phyloP scores from a whole-genome alignment of 371 early-diverging fungal genomes.

The Funneliformis caledonium region DNA sequence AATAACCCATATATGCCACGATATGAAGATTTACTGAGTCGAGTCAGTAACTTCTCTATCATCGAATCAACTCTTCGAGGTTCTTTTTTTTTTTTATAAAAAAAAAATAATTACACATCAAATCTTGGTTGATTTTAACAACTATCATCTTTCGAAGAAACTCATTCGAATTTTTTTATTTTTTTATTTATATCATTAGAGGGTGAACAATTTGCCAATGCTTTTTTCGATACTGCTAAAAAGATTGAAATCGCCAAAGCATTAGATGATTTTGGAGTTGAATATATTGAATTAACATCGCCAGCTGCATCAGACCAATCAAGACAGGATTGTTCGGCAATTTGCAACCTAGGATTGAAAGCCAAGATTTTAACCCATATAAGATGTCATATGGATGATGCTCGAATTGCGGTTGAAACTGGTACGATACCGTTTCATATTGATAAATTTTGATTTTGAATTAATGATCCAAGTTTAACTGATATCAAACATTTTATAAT shows the following conservation, averaged over 20 bases:
- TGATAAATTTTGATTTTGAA: neutral
- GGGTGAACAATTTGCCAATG: constrained; percentile 98
- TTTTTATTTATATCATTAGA: constrained; percentile 54
- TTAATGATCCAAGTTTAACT: constrained; percentile 6
- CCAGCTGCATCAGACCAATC: constrained; percentile 97
- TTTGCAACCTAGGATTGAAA: constrained; percentile 90
- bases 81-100: constrained; percentile 43
- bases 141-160: neutral
- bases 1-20: constrained; percentile 63
- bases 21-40: constrained; percentile 77
- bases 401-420: constrained; percentile 90
- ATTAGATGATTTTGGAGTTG: constrained; percentile 94
- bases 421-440: constrained; percentile 48
- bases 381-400: constrained; percentile 98
- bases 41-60: constrained; percentile 90
- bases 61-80: constrained; percentile 95
- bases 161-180: neutral
- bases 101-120: neutral
- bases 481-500: neutral
- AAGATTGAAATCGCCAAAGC: constrained; percentile 97
- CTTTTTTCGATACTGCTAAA: constrained; percentile 94
- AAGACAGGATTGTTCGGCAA: constrained; percentile 85
- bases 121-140: neutral
- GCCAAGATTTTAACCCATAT: constrained; percentile 97
- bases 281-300: constrained; percentile 94